Conservation (phyloP, 2,329 filamentous ascomycete genomes). For the Chaetomium globosum region DNA sequence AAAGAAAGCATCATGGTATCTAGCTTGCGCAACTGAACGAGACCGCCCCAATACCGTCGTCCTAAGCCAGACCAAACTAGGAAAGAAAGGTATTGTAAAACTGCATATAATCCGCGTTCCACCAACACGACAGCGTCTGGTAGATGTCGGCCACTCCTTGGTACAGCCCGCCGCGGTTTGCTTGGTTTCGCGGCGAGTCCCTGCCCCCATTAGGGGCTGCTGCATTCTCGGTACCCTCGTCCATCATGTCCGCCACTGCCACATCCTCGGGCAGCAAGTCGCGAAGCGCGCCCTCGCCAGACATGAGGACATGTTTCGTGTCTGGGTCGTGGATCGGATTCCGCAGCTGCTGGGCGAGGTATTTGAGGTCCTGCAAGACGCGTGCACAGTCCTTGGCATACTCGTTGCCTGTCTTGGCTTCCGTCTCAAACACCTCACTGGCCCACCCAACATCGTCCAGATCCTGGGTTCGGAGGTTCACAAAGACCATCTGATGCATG, state of each 20-base stretch:
- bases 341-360: slow-evolving; percentile 44
- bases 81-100: slow-evolving; percentile 28
- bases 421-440: slow-evolving; percentile 47
- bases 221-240: neutral
- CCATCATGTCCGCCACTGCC: slow-evolving; percentile 1
- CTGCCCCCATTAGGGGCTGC: neutral
- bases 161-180: slow-evolving; percentile 10
- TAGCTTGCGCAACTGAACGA: slow-evolving; percentile 8
- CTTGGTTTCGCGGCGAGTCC: neutral
- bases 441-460: slow-evolving; percentile 46
- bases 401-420: slow-evolving; percentile 45
- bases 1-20: slow-evolving; percentile 26
- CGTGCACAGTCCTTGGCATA: slow-evolving; percentile 46
- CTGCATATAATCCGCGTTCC: slow-evolving; percentile 26
- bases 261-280: slow-evolving; percentile 13
- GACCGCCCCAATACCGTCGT: slow-evolving; percentile 1
- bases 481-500: slow-evolving; percentile 49
- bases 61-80: slow-evolving; percentile 1
- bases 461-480: slow-evolving; percentile 40
- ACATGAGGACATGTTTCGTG: slow-evolving; percentile 24
- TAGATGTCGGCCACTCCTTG: slow-evolving; percentile 18
- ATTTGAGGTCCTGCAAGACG: slow-evolving; percentile 46
- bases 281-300: slow-evolving; percentile 13
- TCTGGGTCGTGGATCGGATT: slow-evolving; percentile 28
- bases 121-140: slow-evolving; percentile 23